Base-by-base conservation (phyloP, 2,329 filamentous ascomycete species). In the Chaetothyriales sp. region DNA sequence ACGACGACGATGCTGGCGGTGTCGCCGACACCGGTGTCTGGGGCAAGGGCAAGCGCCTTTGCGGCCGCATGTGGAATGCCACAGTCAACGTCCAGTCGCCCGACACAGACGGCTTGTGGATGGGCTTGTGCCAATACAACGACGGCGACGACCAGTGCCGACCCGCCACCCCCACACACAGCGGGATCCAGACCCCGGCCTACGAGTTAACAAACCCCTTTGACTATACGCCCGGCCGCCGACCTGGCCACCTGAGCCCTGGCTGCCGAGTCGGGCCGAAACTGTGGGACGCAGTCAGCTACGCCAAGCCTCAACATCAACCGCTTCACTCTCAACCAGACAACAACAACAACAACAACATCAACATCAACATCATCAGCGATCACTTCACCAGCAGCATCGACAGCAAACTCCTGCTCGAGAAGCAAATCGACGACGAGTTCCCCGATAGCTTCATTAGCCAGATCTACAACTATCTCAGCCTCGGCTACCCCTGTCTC, bases 391-490 rank as follows among this genome's bases (percentile, higher is more conserved):
- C 57, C 15, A 52, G 29, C 47, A 56, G 52, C 9, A 61, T 65
- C 45, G 53, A 66, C 18, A 59, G 62, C 18, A 65, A 65, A 61
- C 52, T 66, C 1, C 50, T 60, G 33, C 45, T 60, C 45, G 71
- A 76, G 56, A 65, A 69, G 70, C 64, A 69, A 9, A 73, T 81
- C 44, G 69, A 75, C 25, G 65, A 69, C 29, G 89, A 95, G 66
- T 94, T 92, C 62, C 75, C 83, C 55, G 87, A 95, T 65, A 74
- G 74, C 2, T 95, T 95, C 65, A 81, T 95, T 51, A 95, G 89
- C 0, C 90, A 97, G 67, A 89, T 97, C 6, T 97, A 94, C 75
- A 95, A 97, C 67, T 97, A 97, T 67, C 76, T 97, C 15, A 94
- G 88, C 0, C 77, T 97, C 4, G 90, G 90, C 4, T 95, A 95